A percentile compares a stretch with the other conserved stretches of the same genome.
Conservation (phyloP, 305 asterid genomes). For the Plantago lanceolata region DNA sequence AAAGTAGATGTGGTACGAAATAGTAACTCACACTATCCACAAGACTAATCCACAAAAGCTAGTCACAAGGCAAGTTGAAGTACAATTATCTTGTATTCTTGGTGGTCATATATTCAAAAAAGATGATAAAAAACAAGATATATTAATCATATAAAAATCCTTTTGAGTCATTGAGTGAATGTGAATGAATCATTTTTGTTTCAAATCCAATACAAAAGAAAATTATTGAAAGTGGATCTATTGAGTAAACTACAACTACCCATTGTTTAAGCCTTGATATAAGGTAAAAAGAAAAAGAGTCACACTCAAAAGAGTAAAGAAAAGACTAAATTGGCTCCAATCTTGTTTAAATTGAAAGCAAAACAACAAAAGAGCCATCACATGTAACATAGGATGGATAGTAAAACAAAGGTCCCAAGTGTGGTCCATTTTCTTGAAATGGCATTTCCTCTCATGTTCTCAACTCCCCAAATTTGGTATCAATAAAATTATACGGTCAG, state of each 20-base stretch:
- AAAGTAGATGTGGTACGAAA: too few species aligned
- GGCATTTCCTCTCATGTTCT: not conserved
- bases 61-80: too few species aligned
- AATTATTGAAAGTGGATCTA: not conserved
- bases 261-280: not conserved
- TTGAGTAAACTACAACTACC: not conserved
- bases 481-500: too few species aligned
- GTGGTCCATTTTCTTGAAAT: slow-evolving; percentile 21
- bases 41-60: too few species aligned
- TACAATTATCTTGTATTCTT: not conserved
- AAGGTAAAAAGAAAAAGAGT: not conserved
- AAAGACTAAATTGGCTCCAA: not conserved
- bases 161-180: too few species aligned
- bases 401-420: slow-evolving; percentile 13
- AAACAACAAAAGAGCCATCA: not conserved
- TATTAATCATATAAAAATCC: too few species aligned
- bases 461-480: not conserved
- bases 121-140: too few species aligned
- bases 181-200: not conserved
- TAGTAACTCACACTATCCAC: not conserved
- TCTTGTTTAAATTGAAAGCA: not conserved
- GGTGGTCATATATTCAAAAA: not conserved
- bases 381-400: not conserved
- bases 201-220: not conserved
- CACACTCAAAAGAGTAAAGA: not conserved